Conservation (phyloP, 805 yeast genomes). For the Naumovozyma dairenensis region DNA sequence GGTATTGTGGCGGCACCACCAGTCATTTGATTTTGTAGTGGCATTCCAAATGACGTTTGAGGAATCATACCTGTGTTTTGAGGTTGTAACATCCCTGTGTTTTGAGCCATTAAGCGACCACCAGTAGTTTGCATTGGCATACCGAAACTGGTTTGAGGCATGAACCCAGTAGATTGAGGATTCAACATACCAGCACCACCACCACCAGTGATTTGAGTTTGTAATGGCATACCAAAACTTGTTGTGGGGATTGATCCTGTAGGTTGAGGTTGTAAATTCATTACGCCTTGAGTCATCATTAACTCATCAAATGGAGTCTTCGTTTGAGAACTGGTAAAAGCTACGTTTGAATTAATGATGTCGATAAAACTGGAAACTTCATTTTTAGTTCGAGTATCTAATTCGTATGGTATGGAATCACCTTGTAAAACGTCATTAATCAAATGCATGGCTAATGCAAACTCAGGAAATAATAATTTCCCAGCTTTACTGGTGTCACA, state of each 20-base stretch:
- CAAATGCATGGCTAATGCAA: slow-evolving; percentile 82
- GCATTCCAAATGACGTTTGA: slow-evolving; percentile 30
- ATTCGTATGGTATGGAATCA: slow-evolving; percentile 58
- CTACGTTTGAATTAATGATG: slow-evolving; percentile 70
- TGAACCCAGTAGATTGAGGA: slow-evolving; percentile 15
- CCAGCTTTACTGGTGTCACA: slow-evolving; percentile 88
- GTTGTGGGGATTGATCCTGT: slow-evolving; percentile 32
- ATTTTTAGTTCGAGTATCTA: slow-evolving; percentile 65
- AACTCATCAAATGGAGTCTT: slow-evolving; percentile 35
- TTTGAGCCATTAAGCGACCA: slow-evolving; percentile 36
- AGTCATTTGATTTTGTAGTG: slow-evolving; percentile 35
- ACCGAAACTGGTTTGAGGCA: slow-evolving; percentile 31
- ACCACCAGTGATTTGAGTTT: slow-evolving; percentile 19
- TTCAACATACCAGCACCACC: slow-evolving; percentile 7
- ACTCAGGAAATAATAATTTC: slow-evolving; percentile 80
- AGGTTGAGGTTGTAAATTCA: slow-evolving; percentile 30
- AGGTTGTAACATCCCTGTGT: slow-evolving; percentile 30
- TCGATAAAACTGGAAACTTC: slow-evolving; percentile 88
- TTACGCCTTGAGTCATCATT: slow-evolving; percentile 15
- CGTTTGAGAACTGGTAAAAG: slow-evolving; percentile 33
- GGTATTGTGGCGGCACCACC: slow-evolving; percentile 30
- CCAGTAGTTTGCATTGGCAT: slow-evolving; percentile 19
- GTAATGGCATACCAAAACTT: slow-evolving; percentile 26
- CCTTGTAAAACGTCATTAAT: slow-evolving; percentile 73
- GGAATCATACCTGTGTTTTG: slow-evolving; percentile 33